Evolutionary conservation across 2,329 filamentous ascomycete genomes (phyloP), one percentile per base, ranked within the genome.

Genomic region (Macroventuria anomochaeta): DNA sequence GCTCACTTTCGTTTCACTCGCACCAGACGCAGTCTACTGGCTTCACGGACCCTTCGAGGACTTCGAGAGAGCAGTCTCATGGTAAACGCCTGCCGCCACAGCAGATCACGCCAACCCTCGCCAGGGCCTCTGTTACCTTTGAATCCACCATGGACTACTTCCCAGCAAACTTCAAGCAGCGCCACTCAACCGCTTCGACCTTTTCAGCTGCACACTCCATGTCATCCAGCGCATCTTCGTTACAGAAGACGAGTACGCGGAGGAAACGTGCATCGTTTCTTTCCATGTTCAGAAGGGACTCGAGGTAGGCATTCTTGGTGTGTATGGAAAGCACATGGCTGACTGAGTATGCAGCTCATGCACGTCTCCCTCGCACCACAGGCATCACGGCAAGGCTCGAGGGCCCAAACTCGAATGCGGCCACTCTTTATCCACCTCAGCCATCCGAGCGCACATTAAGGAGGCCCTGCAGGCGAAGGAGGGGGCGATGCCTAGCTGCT

Each of bases 401-500:
- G 66, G 46, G 15, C 59, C 62, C 7, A 69, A 63, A 33, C 59
- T 73, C 13, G 65, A 63, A 32, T 73, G 70, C 53, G 69, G 72
- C 20, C 70, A 73, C 43, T 59, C 62, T 5, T 59, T 69, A 11
- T 71, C 69, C 31, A 59, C 66, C 28, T 59, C 58, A 26, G 67
- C 61, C 5, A 61, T 71, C 26, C 58, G 64, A 26, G 57, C 65
- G 25, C 69, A 72, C 25, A 70, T 78, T 44, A 70, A 75, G 43
- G 68, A 74, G 25, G 71, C 75, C 21, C 55, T 70, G 28, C 57
- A 65, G 15, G 63, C 51, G n/a, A 72, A 70, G 41, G 61, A 67
- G 37, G 62, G 64, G 11, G 44, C 60, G 7, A 61, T 71, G 8
- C 77, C 77, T 0, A 72, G 64, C 47, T 79, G 77, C 55, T 79